phyloP scores from a whole-genome alignment of 129 eudicot genomes.

The Flaveria linearis region DNA sequence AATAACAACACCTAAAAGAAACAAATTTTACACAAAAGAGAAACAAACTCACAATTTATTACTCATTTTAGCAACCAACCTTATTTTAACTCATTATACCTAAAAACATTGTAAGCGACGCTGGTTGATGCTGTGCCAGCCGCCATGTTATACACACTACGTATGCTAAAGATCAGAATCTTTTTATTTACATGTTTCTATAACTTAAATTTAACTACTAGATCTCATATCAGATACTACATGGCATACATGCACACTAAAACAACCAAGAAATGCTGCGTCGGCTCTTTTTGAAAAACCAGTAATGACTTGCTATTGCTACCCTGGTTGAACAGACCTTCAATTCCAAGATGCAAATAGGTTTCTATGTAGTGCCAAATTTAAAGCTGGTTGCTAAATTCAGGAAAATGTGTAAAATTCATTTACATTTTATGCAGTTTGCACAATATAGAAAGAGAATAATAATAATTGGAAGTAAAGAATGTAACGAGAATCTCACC shows the following conservation, averaged over 20 bases:
- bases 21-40: background rate
- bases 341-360: background rate
- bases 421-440: background rate
- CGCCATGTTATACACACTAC: background rate
- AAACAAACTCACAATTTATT: background rate
- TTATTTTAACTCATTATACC: background rate
- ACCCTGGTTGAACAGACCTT: background rate
- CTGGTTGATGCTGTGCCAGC: background rate
- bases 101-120: background rate
- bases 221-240: too few species aligned
- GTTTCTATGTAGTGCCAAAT: background rate
- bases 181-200: too few species aligned
- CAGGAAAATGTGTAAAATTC: background rate
- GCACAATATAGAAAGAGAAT: background rate
- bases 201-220: background rate
- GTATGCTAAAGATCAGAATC: background rate
- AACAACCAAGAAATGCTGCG: background rate
- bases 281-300: background rate
- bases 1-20: background rate
- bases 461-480: background rate
- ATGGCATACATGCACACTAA: background rate
- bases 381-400: background rate
- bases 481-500: slow-evolving; percentile 45
- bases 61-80: slow-evolving; percentile 3
- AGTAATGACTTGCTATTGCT: background rate